phyloP scores from a whole-genome alignment of 2,329 filamentous ascomycete species.

The Neopestalotiopsis clavispora region DNA sequence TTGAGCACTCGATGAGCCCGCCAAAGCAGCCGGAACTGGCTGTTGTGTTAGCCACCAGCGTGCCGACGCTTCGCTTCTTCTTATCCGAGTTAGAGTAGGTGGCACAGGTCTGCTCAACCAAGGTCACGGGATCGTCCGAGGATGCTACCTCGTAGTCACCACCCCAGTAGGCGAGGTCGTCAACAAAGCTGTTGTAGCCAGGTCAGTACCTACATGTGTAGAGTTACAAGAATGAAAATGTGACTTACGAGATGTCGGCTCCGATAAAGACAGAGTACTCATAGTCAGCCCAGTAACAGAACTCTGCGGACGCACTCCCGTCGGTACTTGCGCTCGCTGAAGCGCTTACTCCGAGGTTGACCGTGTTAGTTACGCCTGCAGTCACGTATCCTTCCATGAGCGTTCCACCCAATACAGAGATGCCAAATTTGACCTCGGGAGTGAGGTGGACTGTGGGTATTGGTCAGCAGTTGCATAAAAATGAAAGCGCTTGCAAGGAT shows the following conservation, averaged over 20 bases:
- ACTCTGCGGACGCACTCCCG: not conserved
- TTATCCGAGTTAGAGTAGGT: constrained; percentile 8
- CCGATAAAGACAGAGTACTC: not conserved
- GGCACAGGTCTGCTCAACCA: constrained; percentile 3
- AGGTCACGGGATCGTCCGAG: not conserved
- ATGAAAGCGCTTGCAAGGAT: too few species aligned
- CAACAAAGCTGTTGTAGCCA: not conserved
- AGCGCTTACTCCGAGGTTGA: not conserved
- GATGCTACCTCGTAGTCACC: constrained; percentile 2
- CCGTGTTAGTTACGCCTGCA: not conserved
- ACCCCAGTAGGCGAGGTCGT: constrained; percentile 5
- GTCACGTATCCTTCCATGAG: constrained; percentile 7
- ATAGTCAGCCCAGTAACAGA: constrained; percentile 10
- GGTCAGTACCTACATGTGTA: not conserved
- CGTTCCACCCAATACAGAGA: not conserved
- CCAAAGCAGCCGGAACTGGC: constrained; percentile 4
- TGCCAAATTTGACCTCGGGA: constrained; percentile 3
- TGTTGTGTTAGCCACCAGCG: not conserved
- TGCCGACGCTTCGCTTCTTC: not conserved
- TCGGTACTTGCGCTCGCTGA: not conserved
- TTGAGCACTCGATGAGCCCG: not conserved
- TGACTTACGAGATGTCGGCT: constrained; percentile 1
- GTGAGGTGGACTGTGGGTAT: not conserved
- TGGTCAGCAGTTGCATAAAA: too few species aligned
- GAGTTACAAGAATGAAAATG: not conserved